Evolutionary conservation across 2,329 filamentous ascomycete species (phyloP).

Genomic region (Atkinsonella hypoxylon): DNA sequence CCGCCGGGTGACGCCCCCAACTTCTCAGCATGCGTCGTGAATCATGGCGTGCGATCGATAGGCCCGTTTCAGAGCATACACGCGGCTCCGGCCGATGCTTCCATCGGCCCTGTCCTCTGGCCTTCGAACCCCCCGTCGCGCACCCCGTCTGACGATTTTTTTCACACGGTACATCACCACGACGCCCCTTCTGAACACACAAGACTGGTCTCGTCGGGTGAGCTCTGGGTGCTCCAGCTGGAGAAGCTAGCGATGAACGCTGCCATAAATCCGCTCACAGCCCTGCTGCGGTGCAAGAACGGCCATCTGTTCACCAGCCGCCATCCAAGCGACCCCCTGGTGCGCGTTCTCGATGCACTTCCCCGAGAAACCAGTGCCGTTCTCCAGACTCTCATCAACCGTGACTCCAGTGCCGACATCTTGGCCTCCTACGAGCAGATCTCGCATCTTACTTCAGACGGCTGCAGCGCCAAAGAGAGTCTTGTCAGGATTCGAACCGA

Average conservation of each 20-base stretch:
- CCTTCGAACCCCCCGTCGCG: constrained; percentile 9
- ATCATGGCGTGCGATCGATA: constrained; percentile 41
- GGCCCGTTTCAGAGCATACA: constrained; percentile 40
- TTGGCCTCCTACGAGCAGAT: constrained; percentile 13
- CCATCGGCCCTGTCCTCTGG: constrained; percentile 33
- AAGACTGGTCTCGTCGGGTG: constrained; percentile 24
- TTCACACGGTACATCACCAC: constrained; percentile 29
- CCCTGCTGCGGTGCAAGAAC: constrained; percentile 64
- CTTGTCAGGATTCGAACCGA: background rate
- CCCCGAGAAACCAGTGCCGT: constrained; percentile 64
- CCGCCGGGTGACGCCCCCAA: constrained; percentile 36
- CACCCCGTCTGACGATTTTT: constrained; percentile 19
- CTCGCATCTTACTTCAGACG: background rate
- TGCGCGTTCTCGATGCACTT: constrained; percentile 53
- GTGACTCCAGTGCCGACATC: constrained; percentile 35
- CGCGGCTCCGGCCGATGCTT: constrained; percentile 35
- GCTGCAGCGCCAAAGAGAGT: background rate
- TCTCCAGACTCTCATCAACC: constrained; percentile 54
- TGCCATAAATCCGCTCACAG: constrained; percentile 76
- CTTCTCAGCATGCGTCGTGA: constrained; percentile 58
- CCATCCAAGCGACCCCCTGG: constrained; percentile 29
- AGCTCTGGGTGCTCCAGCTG: constrained; percentile 54
- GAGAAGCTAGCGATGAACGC: constrained; percentile 78
- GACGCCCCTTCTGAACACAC: constrained; percentile 32
- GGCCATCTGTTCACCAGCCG: constrained; percentile 50